Evolutionary conservation across 352 stramenopile species (phyloP).

Genomic region (Aphanomyces cochlioides): DNA sequence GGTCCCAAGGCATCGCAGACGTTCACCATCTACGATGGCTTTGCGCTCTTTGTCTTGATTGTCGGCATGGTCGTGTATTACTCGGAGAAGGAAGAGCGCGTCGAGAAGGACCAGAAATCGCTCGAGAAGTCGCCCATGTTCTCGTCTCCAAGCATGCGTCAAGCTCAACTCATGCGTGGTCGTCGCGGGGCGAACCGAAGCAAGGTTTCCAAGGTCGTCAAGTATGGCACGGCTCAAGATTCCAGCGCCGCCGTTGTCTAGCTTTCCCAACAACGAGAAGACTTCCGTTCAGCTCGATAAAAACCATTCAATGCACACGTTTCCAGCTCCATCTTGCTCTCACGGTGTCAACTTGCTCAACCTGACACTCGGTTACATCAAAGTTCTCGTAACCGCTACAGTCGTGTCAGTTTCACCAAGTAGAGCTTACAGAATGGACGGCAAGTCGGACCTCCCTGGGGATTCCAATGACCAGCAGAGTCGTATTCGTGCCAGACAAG

Average conservation of each 20-base stretch:
- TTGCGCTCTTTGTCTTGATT: conserved; percentile 30
- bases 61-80: conserved; percentile 30
- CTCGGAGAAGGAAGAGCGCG: conserved; percentile 29
- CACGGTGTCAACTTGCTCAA: too few relatives aligned
- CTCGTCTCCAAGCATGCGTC: conserved; percentile 25
- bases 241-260: background rate
- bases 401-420: too few relatives aligned
- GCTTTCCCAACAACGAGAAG: too few relatives aligned
- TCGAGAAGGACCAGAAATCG: background rate
- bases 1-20: conserved; percentile 24
- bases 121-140: conserved; percentile 30
- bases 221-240: conserved; percentile 7
- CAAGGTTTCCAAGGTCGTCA: background rate
- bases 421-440: background rate
- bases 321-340: too few relatives aligned
- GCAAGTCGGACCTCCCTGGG: conserved; percentile 11
- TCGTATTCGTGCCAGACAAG: conserved; percentile 56
- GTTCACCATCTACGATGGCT: conserved; percentile 30
- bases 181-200: background rate
- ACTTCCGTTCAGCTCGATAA: too few relatives aligned
- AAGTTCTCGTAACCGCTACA: too few relatives aligned
- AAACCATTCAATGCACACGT: too few relatives aligned
- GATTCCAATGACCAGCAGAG: conserved; percentile 50
- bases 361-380: too few relatives aligned
- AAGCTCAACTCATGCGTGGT: conserved; percentile 27